phyloP scores from a whole-genome alignment of 768 basidiomycete species.

The Phallus indusiatus region DNA sequence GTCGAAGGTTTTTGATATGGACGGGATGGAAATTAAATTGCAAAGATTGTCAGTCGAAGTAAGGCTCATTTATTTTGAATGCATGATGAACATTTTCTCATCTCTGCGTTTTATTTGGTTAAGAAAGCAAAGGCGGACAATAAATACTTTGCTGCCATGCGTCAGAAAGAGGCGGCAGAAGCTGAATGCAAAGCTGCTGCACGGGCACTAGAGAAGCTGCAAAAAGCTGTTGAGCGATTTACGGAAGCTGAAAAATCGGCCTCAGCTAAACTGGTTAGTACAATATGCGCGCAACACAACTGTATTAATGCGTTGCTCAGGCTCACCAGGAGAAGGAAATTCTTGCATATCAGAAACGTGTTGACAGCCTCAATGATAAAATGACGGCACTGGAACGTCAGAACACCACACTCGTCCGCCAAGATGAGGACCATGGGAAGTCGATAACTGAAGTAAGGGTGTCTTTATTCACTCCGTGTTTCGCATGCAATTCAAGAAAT shows the following conservation, averaged over 20 bases:
- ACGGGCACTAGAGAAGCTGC: conserved; percentile 49
- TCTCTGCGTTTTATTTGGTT: conserved; percentile 6
- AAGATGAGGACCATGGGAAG: conserved; percentile 3
- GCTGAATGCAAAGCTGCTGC: conserved; percentile 58
- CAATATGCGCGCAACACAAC: neutral
- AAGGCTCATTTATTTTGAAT: conserved; percentile 16
- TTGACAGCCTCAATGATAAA: neutral
- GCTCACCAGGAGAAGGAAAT: conserved; percentile 37
- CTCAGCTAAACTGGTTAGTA: conserved; percentile 47
- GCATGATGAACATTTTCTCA: neutral
- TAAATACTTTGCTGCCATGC: conserved; percentile 86
- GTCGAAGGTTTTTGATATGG: conserved; percentile 79
- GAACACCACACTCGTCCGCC: neutral
- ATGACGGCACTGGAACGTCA: neutral
- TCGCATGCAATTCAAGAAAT: conserved; percentile 6
- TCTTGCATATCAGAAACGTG: conserved; percentile 20
- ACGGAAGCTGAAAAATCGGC: conserved; percentile 56
- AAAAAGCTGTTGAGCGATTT: conserved; percentile 55
- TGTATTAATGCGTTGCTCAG: conserved; percentile 17
- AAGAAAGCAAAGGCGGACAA: conserved; percentile 95
- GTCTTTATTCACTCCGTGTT: neutral
- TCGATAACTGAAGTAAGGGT: neutral
- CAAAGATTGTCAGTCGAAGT: conserved; percentile 62
- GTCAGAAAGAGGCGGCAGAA: conserved; percentile 78
- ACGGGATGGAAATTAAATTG: conserved; percentile 62